phyloP scores from a whole-genome alignment of 2,329 filamentous ascomycete genomes.

The Botryotinia calthae region DNA sequence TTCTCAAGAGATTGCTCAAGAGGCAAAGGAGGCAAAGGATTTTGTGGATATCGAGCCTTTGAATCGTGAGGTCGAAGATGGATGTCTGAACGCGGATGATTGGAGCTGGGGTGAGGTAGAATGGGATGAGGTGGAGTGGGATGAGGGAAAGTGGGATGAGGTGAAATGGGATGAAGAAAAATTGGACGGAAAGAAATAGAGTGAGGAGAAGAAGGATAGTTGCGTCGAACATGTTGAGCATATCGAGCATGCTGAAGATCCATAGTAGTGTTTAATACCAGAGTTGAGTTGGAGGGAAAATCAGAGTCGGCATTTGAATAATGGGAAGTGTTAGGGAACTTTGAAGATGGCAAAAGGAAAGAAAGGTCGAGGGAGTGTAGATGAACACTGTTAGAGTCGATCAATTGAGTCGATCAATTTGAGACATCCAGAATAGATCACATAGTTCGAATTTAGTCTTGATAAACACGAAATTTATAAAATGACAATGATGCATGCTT shows the following conservation, averaged over 20 bases:
- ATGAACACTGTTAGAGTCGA: not conserved
- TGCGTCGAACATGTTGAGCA: not conserved
- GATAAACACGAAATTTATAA: not conserved
- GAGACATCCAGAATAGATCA: not conserved
- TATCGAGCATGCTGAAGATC: not conserved
- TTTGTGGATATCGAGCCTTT: not conserved
- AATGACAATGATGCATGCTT: not conserved
- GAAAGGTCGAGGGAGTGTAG: not conserved
- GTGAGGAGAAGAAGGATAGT: not conserved
- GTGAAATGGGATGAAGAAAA: not conserved
- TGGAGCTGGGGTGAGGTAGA: no score
- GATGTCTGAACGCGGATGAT: not conserved
- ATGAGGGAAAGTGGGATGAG: no score
- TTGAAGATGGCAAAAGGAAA: not conserved
- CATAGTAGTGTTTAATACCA: not conserved
- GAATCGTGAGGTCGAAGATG: not conserved
- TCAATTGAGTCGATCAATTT: not conserved
- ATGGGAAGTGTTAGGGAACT: not conserved
- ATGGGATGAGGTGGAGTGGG: no score
- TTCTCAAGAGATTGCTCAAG: not conserved
- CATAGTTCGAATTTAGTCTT: not conserved
- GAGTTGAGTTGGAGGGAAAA: not conserved
- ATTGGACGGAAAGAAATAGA: no score
- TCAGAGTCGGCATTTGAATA: not conserved
- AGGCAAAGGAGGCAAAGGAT: not conserved